A percentile compares a stretch with the other conserved stretches of the same genome.
phyloP scores from a whole-genome alignment of 345 rosid genomes.

The Gossypium rotundifolium region DNA sequence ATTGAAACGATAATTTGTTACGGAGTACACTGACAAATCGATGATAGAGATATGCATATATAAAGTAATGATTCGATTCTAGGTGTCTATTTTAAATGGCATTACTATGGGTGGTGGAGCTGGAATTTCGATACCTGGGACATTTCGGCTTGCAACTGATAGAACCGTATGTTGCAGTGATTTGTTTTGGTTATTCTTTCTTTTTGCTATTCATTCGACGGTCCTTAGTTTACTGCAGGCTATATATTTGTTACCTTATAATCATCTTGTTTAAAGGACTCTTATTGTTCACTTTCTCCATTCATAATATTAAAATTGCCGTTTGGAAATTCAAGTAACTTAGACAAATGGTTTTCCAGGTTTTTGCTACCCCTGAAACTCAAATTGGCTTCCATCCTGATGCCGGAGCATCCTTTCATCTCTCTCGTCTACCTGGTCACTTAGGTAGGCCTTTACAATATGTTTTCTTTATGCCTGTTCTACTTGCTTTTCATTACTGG shows the following conservation, averaged over 20 bases:
- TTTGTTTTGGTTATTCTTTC: neutral
- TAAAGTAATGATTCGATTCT: neutral
- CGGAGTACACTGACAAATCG: neutral
- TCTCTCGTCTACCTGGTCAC: slow-evolving; percentile 78
- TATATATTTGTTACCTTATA: neutral
- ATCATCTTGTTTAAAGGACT: neutral
- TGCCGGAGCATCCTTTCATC: slow-evolving; percentile 93
- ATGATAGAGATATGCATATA: neutral
- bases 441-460: slow-evolving; percentile 47
- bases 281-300: neutral
- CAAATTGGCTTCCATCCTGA: slow-evolving; percentile 94
- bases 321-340: slow-evolving; percentile 14
- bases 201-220: neutral
- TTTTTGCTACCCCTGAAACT: slow-evolving; percentile 94
- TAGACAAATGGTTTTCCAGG: slow-evolving; percentile 36
- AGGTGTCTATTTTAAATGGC: slow-evolving; percentile 65
- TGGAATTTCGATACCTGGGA: slow-evolving; percentile 89
- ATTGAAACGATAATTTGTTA: neutral
- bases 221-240: neutral
- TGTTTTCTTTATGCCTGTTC: neutral
- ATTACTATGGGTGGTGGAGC: slow-evolving; percentile 96
- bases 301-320: neutral
- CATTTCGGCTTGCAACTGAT: slow-evolving; percentile 73
- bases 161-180: slow-evolving; percentile 54
- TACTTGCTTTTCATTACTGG: neutral